phyloP scores from a whole-genome alignment of 768 basidiomycete genomes.

The Tulasnella sp. region DNA sequence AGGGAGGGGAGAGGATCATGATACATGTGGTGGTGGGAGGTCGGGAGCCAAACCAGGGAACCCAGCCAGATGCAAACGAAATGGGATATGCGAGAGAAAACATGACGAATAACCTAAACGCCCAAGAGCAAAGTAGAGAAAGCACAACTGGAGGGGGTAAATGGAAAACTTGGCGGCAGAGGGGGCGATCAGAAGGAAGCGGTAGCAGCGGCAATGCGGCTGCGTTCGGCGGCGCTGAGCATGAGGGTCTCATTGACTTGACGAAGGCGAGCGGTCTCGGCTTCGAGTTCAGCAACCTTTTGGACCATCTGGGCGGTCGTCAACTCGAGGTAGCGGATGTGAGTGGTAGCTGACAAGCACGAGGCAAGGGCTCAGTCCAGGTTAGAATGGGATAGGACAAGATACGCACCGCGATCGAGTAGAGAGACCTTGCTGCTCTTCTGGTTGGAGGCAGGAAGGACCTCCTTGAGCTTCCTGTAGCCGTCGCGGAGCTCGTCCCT shows the following conservation, averaged over 20 bases:
- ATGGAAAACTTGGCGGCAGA: neutral
- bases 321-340: slow-evolving; percentile 79
- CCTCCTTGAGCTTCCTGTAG: slow-evolving; percentile 81
- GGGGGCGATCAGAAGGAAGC: neutral
- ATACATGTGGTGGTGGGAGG: slow-evolving; percentile 2
- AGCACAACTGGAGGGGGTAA: slow-evolving; percentile 1
- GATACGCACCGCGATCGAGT: slow-evolving; percentile 63
- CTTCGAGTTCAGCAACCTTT: slow-evolving; percentile 67
- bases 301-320: slow-evolving; percentile 65
- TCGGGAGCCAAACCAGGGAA: neutral
- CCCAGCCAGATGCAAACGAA: neutral
- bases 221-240: slow-evolving; percentile 63
- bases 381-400: neutral
- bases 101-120: slow-evolving; percentile 12
- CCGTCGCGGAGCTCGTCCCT: slow-evolving; percentile 89
- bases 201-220: slow-evolving; percentile 8
- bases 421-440: slow-evolving; percentile 87
- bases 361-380: neutral
- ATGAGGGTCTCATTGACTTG: slow-evolving; percentile 80
- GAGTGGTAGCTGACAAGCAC: slow-evolving; percentile 49
- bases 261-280: slow-evolving; percentile 50
- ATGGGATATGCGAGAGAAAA: slow-evolving; percentile 1
- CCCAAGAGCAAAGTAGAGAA: neutral
- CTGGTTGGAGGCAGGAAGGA: slow-evolving; percentile 80
- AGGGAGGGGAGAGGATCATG: neutral